A percentile compares a stretch with the other conserved stretches of the same genome.
Evolutionary conservation across 208 protist species (phyloP).

Genomic region (Wallacemonas sp.): DNA sequence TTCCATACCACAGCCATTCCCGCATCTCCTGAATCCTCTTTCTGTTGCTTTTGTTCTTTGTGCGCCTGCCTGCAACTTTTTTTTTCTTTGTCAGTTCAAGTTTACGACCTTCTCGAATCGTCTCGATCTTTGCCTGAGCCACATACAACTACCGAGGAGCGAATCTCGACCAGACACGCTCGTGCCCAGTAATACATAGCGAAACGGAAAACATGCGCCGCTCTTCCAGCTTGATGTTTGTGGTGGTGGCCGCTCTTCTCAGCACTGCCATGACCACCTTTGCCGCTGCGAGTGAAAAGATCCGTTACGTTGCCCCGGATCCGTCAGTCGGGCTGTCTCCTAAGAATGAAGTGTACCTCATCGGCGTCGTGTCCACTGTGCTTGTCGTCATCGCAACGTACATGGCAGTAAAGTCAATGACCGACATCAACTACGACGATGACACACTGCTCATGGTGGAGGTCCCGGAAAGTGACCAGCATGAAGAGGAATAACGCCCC

Average conservation of each 20-base stretch:
- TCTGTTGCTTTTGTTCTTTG: too few species aligned
- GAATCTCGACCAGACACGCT: too few species aligned
- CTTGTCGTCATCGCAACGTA: constrained; percentile 51
- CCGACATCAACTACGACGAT: constrained; percentile 80
- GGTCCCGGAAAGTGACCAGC: constrained; percentile 55
- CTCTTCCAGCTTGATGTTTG: neutral
- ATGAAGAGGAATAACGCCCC: constrained; percentile 37
- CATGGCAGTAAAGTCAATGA: constrained; percentile 66
- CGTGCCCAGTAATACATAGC: too few species aligned
- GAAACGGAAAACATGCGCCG: too few species aligned
- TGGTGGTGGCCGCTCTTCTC: neutral
- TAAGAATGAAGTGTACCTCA: constrained; percentile 69
- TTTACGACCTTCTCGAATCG: too few species aligned
- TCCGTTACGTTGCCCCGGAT: constrained; percentile 48
- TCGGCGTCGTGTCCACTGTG: constrained; percentile 67
- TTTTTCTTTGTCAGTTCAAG: too few species aligned
- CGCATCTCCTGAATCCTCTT: too few species aligned
- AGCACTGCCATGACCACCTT: neutral
- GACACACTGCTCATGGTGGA: constrained; percentile 90
- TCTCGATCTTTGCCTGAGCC: too few species aligned
- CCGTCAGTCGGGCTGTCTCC: constrained; percentile 35
- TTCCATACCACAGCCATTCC: too few species aligned
- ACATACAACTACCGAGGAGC: too few species aligned
- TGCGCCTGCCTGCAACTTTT: too few species aligned
- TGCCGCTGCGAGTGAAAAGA: constrained; percentile 17